These are phyloP conservation scores for Ogataea paradorogensis DNA, from an alignment of 805 yeast species.

Conservation along the genomic window DNA sequence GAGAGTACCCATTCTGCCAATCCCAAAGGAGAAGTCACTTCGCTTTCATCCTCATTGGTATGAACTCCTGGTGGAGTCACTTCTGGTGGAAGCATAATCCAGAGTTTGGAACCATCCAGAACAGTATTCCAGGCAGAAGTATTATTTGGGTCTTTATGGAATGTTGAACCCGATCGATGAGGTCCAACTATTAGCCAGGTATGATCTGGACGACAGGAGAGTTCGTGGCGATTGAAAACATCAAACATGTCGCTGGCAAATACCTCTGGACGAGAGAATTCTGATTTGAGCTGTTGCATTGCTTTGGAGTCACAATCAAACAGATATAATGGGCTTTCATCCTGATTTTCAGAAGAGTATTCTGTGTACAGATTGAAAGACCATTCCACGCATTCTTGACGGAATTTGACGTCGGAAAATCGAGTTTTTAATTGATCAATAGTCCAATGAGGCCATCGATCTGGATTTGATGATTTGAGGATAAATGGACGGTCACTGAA, in stretches of 20 bases:
- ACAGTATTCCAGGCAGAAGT: conserved; percentile 91
- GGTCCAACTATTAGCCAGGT: conserved; percentile 93
- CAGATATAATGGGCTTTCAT: conserved; percentile 81
- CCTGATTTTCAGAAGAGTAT: conserved; percentile 60
- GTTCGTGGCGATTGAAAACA: conserved; percentile 30
- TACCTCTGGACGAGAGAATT: conserved; percentile 51
- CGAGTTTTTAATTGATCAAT: conserved; percentile 44
- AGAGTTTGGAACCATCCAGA: conserved; percentile 69
- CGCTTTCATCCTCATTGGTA: conserved; percentile 73
- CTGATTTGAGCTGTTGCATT: conserved; percentile 51
- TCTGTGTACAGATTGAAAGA: conserved; percentile 55
- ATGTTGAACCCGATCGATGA: conserved; percentile 77
- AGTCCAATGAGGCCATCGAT: conserved; percentile 66
- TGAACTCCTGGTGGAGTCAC: conserved; percentile 82
- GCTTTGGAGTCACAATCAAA: conserved; percentile 81
- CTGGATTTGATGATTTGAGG: conserved; percentile 20
- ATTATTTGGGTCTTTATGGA: conserved; percentile 89
- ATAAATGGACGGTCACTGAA: conserved; percentile 61
- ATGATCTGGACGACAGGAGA: conserved; percentile 74
- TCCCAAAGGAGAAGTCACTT: conserved; percentile 89
- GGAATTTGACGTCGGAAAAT: conserved; percentile 61
- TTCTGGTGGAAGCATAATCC: conserved; percentile 86
- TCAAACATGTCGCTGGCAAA: conserved; percentile 62
- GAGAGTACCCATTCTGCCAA: conserved; percentile 87
- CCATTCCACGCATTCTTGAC: conserved; percentile 89